Percentiles rank a stretch among this genome's conserved stretches.
phyloP scores from a whole-genome alignment of 116 monocot genomes.

The Iris pallida region DNA sequence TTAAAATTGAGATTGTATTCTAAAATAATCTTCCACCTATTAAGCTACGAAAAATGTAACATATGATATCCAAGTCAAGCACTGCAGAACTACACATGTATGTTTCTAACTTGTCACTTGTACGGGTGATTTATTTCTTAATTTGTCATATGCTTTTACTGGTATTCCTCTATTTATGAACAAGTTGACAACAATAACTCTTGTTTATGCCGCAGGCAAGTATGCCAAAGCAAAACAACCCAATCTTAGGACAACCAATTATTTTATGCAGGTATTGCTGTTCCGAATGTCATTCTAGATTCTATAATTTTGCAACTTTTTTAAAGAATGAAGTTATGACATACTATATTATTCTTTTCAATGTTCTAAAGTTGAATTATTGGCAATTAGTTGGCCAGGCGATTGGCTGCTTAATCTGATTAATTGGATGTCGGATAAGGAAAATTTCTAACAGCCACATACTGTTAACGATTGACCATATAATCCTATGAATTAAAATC shows the following conservation, averaged over 20 bases:
- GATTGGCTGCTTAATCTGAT: too few species aligned
- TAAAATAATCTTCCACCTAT: neutral
- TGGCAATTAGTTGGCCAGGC: neutral
- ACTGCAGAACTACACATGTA: neutral
- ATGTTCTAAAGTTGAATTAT: slow-evolving; percentile 3
- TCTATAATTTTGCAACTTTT: neutral
- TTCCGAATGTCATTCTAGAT: neutral
- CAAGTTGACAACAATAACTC: neutral
- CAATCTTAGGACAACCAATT: slow-evolving; percentile 87
- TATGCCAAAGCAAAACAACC: slow-evolving; percentile 95
- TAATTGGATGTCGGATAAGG: too few species aligned
- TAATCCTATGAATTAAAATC: too few species aligned
- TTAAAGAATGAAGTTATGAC: neutral
- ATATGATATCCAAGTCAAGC: neutral
- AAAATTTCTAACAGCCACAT: too few species aligned
- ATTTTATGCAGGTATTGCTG: slow-evolving; percentile 71
- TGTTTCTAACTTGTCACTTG: neutral
- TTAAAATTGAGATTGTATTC: too few species aligned
- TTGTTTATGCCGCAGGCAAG: slow-evolving; percentile 39
- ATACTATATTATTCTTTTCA: neutral
- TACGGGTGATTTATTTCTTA: too few species aligned
- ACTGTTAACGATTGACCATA: too few species aligned
- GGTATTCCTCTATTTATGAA: neutral
- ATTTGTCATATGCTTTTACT: neutral
- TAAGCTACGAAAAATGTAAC: neutral